Evolutionary conservation across 768 basidiomycete genomes (phyloP).

Genomic region (Tulasnella sp.): DNA sequence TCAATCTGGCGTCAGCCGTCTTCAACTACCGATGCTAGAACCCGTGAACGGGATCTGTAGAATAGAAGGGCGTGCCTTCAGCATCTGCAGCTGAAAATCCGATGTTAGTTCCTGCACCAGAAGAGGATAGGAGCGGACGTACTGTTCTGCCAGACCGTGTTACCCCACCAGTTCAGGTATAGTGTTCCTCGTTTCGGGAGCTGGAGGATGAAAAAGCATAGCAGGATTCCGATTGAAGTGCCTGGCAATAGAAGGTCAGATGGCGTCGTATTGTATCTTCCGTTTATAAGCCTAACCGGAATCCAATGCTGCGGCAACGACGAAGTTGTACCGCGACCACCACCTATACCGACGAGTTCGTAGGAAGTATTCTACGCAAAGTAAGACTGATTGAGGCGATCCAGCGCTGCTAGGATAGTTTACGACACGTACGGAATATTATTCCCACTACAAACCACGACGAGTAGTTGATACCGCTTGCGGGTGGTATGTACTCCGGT

Average conservation of each 20-base stretch:
- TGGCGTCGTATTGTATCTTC: neutral
- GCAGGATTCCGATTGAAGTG: slow-evolving; percentile 28
- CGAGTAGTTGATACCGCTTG: slow-evolving; percentile 36
- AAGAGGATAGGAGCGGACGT: neutral
- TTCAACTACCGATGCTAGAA: too few species aligned
- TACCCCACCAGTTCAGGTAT: slow-evolving; percentile 30
- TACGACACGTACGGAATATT: slow-evolving; percentile 32
- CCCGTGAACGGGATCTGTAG: neutral
- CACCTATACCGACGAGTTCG: slow-evolving; percentile 33
- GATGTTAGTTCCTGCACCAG: too few species aligned
- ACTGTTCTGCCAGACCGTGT: slow-evolving; percentile 19
- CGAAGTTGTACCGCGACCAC: slow-evolving; percentile 43
- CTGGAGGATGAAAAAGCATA: slow-evolving; percentile 34
- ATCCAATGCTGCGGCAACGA: slow-evolving; percentile 34
- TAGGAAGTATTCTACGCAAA: slow-evolving; percentile 30
- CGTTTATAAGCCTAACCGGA: neutral
- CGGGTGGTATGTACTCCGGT: slow-evolving; percentile 31
- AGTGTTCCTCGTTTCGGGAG: slow-evolving; percentile 26
- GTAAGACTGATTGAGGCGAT: neutral
- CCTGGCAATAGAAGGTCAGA: neutral
- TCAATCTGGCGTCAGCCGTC: too few species aligned
- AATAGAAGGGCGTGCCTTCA: neutral
- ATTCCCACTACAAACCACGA: slow-evolving; percentile 33
- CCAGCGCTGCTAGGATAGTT: neutral
- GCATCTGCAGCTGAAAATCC: slow-evolving; percentile 7